Evolutionary conservation across 805 yeast species (phyloP).

Genomic region (Yamadazyma kitorensis): DNA sequence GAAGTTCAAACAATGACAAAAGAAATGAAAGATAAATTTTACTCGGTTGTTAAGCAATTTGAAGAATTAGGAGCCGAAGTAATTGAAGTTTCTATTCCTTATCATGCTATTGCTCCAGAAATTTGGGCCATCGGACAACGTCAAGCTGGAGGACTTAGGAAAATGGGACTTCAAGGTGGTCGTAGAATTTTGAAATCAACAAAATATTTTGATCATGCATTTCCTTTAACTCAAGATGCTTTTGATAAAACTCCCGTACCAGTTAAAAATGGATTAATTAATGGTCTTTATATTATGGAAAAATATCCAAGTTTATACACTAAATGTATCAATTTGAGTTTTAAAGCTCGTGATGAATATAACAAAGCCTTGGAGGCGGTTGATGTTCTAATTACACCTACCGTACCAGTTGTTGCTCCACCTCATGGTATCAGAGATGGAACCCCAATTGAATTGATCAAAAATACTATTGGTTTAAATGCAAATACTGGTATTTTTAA

Average conservation of each 20-base stretch:
- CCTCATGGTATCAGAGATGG: constrained; percentile 15
- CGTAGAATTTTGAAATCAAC: constrained; percentile 12
- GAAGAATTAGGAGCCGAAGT: constrained; percentile 16
- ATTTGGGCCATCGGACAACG: constrained; percentile 16
- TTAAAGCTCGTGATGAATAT: constrained; percentile 13
- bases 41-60: constrained; percentile 10
- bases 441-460: constrained; percentile 11
- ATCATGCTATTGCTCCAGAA: constrained; percentile 14
- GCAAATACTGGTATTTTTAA: constrained; percentile 15
- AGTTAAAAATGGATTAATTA: constrained; percentile 12
- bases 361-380: constrained; percentile 12
- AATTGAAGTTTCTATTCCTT: constrained; percentile 15
- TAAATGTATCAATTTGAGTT: constrained; percentile 14
- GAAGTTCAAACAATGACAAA: constrained; percentile 15
- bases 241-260: constrained; percentile 14
- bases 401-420: constrained; percentile 14
- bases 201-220: constrained; percentile 8
- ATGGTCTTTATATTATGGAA: constrained; percentile 12
- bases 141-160: constrained; percentile 12
- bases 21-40: constrained; percentile 11
- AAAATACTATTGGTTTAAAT: constrained; percentile 14
- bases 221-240: constrained; percentile 14
- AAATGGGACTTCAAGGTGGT: constrained; percentile 12
- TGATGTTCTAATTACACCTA: constrained; percentile 14
- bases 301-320: constrained; percentile 13